Percentiles rank a stretch among this genome's conserved stretches.
These are phyloP conservation scores for Fusarium sp. DNA, from an alignment of 2,329 filamentous ascomycete species.

Conservation along the genomic window DNA sequence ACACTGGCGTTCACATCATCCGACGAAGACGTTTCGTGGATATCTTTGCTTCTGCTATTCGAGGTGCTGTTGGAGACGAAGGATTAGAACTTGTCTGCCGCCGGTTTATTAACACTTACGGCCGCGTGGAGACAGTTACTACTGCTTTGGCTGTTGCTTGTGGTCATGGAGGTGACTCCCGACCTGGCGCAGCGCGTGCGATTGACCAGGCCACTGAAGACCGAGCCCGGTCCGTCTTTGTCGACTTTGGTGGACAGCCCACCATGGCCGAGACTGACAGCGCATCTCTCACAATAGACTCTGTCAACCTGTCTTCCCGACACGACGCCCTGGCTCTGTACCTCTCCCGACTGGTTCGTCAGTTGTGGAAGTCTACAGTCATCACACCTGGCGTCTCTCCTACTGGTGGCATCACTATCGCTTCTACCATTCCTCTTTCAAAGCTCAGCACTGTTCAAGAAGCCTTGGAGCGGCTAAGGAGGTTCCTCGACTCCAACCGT, in stretches of 20 bases:
- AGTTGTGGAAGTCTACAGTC: conserved; percentile 86
- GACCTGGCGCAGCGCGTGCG: conserved; percentile 78
- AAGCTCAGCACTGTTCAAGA: conserved; percentile 85
- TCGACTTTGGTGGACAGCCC: conserved; percentile 91
- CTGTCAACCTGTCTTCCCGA: conserved; percentile 86
- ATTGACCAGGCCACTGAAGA: conserved; percentile 89
- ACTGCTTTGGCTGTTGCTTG: conserved; percentile 95
- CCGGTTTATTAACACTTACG: conserved; percentile 87
- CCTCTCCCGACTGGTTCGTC: conserved; percentile 86
- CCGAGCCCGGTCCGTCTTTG: conserved; percentile 85
- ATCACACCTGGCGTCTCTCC: conserved; percentile 66
- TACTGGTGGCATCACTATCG: conserved; percentile 71
- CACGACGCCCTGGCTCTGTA: conserved; percentile 92
- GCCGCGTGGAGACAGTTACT: conserved; percentile 87
- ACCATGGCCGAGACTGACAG: conserved; percentile 83
- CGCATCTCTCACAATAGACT: conserved; percentile 78
- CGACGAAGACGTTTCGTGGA: conserved; percentile 88
- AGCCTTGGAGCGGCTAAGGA: conserved; percentile 80
- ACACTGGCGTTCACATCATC: conserved; percentile 88
- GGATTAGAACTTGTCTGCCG: conserved; percentile 84
- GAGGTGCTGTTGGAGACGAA: conserved; percentile 79
- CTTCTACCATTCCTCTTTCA: conserved; percentile 71
- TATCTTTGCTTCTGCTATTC: conserved; percentile 86
- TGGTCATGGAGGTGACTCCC: conserved; percentile 84
- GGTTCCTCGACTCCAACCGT: conserved; percentile 88